phyloP scores from a whole-genome alignment of 163 green algal genomes.

The Chloromonas sp. region DNA sequence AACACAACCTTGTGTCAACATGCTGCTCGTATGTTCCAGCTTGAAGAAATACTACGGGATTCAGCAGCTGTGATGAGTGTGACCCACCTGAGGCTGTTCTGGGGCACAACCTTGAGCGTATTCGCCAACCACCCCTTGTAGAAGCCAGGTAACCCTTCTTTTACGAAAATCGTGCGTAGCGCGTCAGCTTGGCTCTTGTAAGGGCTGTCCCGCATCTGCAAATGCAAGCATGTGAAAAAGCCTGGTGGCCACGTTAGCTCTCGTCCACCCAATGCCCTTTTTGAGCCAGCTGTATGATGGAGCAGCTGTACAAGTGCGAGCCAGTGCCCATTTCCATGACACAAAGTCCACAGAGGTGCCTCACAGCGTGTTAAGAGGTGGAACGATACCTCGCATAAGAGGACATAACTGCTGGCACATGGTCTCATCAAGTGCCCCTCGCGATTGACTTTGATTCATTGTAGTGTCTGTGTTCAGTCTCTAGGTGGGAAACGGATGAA shows the following conservation, averaged over 20 bases:
- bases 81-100: slow-evolving; percentile 73
- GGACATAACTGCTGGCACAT: no score
- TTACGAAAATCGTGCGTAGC: slow-evolving; percentile 59
- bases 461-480: not conserved
- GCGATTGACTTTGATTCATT: not conserved
- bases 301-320: not conserved
- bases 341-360: no score
- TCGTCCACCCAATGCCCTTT: not conserved
- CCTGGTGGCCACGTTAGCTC: not conserved
- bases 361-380: no score
- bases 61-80: not conserved
- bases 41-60: not conserved
- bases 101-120: slow-evolving; percentile 79
- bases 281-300: not conserved
- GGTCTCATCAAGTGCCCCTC: not conserved
- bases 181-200: slow-evolving; percentile 72
- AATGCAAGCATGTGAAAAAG: not conserved
- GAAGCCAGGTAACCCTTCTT: slow-evolving; percentile 72
- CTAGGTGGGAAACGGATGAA: no score
- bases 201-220: slow-evolving; percentile 75
- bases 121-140: slow-evolving; percentile 88
- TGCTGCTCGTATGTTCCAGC: no score
- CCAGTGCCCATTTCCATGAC: not conserved
- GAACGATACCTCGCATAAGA: no score
- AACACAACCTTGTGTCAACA: not conserved